Base-by-base conservation (phyloP, 2,329 filamentous ascomycete genomes). In the Diaporthe citriasiana region DNA sequence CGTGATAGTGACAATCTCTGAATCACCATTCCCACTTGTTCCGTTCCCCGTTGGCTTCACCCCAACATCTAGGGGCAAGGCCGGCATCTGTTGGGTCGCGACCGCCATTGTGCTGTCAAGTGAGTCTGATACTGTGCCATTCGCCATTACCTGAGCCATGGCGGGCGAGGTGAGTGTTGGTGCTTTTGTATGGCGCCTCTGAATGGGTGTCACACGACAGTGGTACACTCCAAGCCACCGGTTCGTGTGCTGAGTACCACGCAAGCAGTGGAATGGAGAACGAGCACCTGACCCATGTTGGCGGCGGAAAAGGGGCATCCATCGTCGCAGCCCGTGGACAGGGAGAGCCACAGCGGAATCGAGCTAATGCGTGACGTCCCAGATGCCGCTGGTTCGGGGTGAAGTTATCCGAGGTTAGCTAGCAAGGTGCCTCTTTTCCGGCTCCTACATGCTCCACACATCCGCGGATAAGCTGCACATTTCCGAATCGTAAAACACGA, bases 1-100 rank as follows among this genome's bases (percentile, higher is more conserved):
- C 9, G 59, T 74, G 33, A 74, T 59, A 33, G 73, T 74, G 56
- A 71, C 22, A 42, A 71, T 25, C 33, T 71, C n/a, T 25, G 56
- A 60, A 47, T 63, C 56, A 5, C n/a, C 10, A 13, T 30, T 15
- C 45, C n/a, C 56, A 8, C 38, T 30, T 8, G 33, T 17, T 12
- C n/a, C 45, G 15, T 22, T 38, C 42, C 42, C 45, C n/a, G 69
- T n/a, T 30, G 56, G 56, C 56, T 71, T 57, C 6, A 63, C 25
- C 38, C 45, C 56, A n/a, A 59, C 69, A 27, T 53, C 27, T 33
- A 42, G 47, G 17, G 45, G 45, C 47, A 71, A 15, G 35, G 56
- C 56, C 10, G 69, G 45, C 56, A 63, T 59, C 13, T 71, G 42
- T 25, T 71, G 69, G 30, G 69, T 71, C 42, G 45, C 55, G 69